Evolutionary conservation across 257 asterid genomes (phyloP).

Genomic region (Penstemon barbatus): DNA sequence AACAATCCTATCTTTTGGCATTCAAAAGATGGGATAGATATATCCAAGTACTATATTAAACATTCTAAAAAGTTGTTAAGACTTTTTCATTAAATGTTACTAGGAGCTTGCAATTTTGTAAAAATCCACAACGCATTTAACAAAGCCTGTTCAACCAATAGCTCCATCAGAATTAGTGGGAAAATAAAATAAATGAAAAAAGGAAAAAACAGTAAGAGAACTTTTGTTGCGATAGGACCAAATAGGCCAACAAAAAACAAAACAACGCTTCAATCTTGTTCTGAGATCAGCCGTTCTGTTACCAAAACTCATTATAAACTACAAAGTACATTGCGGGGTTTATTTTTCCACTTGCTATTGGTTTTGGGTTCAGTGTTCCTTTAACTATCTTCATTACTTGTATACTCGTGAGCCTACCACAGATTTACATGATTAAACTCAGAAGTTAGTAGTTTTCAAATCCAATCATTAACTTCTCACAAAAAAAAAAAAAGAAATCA

Average conservation of each 20-base stretch:
- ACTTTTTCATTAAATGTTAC: constrained; percentile 18
- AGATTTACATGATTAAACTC: constrained; percentile 10
- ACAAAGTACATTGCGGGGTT: constrained; percentile 2
- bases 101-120: neutral
- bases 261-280: constrained; percentile 7
- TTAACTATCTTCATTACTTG: neutral
- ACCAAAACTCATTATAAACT: neutral
- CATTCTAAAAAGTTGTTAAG: neutral
- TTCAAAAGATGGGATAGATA: neutral
- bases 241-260: neutral
- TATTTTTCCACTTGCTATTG: constrained; percentile 7
- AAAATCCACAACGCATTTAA: constrained; percentile 1
- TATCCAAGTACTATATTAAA: neutral
- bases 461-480: neutral
- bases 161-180: neutral
- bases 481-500: no score
- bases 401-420: neutral
- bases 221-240: neutral
- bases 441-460: neutral
- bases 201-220: neutral
- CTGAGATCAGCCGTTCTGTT: neutral
- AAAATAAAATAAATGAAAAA: neutral
- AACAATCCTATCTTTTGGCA: constrained; percentile 1
- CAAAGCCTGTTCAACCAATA: constrained; percentile 8
- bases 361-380: neutral